A percentile compares a stretch with the other conserved stretches of the same genome.
phyloP scores from a whole-genome alignment of 768 basidiomycete genomes.

The Lactifluus subvellereus region DNA sequence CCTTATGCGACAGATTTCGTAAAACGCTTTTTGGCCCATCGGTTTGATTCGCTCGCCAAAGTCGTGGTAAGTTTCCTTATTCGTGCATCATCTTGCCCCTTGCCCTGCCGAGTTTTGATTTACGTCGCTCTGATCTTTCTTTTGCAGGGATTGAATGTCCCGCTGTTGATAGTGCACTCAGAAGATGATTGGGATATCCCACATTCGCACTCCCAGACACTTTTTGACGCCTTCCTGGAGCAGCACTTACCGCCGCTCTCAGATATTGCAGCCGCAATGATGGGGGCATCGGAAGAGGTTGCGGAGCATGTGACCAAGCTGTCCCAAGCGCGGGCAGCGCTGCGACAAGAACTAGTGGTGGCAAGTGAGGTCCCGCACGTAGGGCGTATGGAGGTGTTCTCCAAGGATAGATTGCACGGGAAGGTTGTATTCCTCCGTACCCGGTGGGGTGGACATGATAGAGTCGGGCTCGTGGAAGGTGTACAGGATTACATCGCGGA shows the following conservation, averaged over 20 bases:
- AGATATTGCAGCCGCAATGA: conserved; percentile 31
- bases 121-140: not conserved
- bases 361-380: conserved; percentile 42
- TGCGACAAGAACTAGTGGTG: conserved; percentile 42
- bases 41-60: conserved; percentile 57
- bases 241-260: conserved; percentile 45
- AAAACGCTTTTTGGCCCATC: conserved; percentile 47
- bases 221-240: conserved; percentile 65
- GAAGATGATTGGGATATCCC: conserved; percentile 72
- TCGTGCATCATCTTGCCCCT: not conserved
- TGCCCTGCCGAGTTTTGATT: not conserved
- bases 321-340: conserved; percentile 36
- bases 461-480: conserved; percentile 56
- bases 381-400: conserved; percentile 51
- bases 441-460: conserved; percentile 51
- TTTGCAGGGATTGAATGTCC: conserved; percentile 55
- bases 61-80: conserved; percentile 44
- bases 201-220: conserved; percentile 54
- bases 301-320: conserved; percentile 34
- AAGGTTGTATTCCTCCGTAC: conserved; percentile 56
- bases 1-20: conserved; percentile 40
- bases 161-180: conserved; percentile 70
- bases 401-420: conserved; percentile 32
- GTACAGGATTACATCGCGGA: conserved; percentile 52
- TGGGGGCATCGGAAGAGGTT: conserved; percentile 41